Percentiles rank a stretch among this genome's conserved stretches.
Conservation (phyloP, 2,329 filamentous ascomycete genomes). For the Bipolaris oryzae region DNA sequence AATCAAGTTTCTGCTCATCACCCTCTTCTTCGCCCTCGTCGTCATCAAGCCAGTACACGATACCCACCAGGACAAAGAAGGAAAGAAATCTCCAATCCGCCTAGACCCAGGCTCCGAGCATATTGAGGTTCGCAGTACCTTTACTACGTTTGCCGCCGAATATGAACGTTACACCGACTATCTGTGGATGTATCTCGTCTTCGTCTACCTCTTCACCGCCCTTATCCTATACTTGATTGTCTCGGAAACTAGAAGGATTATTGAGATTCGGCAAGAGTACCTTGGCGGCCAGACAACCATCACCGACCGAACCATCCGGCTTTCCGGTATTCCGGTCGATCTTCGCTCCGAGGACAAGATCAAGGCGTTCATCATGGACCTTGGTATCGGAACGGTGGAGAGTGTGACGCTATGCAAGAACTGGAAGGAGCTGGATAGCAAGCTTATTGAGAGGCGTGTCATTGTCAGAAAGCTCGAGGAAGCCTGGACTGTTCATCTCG, state of each 20-base stretch:
- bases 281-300: slow-evolving; percentile 93
- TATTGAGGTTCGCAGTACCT: slow-evolving; percentile 30
- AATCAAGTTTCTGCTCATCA: slow-evolving; percentile 77
- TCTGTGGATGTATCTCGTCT: slow-evolving; percentile 92
- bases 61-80: slow-evolving; percentile 57
- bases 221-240: slow-evolving; percentile 84
- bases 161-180: slow-evolving; percentile 62
- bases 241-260: slow-evolving; percentile 81
- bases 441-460: slow-evolving; percentile 70
- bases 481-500: slow-evolving; percentile 79
- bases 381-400: slow-evolving; percentile 89
- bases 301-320: slow-evolving; percentile 88
- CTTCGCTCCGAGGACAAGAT: slow-evolving; percentile 82
- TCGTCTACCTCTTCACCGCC: slow-evolving; percentile 88
- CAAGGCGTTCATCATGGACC: slow-evolving; percentile 82
- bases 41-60: slow-evolving; percentile 87
- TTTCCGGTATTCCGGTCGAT: slow-evolving; percentile 84
- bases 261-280: slow-evolving; percentile 85
- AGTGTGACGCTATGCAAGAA: slow-evolving; percentile 84
- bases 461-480: slow-evolving; percentile 78
- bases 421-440: slow-evolving; percentile 79
- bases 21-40: slow-evolving; percentile 79
- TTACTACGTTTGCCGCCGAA: slow-evolving; percentile 32
- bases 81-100: slow-evolving; percentile 36
- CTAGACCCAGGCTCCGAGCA: slow-evolving; percentile 19